phyloP scores from a whole-genome alignment of 106 monocot genomes.

The Dendrobium catenatum region DNA sequence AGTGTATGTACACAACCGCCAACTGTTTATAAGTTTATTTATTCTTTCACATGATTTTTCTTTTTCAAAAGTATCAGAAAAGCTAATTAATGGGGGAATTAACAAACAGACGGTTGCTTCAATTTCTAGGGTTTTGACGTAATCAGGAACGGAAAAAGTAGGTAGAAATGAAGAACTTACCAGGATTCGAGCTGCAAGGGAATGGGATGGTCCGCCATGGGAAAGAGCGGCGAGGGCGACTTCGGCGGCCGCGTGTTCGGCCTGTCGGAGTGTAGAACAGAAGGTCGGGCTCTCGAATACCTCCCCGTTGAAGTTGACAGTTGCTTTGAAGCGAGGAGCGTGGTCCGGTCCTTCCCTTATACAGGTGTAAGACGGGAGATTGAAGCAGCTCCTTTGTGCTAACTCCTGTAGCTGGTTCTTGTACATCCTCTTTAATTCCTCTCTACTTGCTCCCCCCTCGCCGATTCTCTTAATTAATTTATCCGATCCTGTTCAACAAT shows the following conservation, averaged over 20 bases:
- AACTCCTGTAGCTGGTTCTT: conserved; percentile 73
- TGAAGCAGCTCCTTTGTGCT: conserved; percentile 66
- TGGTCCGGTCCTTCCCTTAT: conserved; percentile 60
- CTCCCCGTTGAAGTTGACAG: conserved; percentile 60
- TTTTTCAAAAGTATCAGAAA: too few relatives aligned
- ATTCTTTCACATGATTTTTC: too few relatives aligned
- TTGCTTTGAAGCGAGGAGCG: conserved; percentile 57
- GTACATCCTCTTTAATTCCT: conserved; percentile 28
- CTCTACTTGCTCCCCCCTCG: neutral
- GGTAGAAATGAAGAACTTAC: conserved; percentile 13
- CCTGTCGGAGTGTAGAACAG: conserved; percentile 47
- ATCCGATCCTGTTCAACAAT: neutral
- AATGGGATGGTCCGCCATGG: conserved; percentile 38
- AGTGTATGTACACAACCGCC: neutral
- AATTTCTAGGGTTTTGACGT: neutral
- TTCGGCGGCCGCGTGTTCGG: conserved; percentile 62
- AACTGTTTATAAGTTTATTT: neutral
- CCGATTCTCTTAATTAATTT: neutral
- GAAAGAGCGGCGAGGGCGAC: conserved; percentile 46
- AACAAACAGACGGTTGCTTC: neutral
- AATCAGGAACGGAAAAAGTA: neutral
- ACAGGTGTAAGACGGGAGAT: conserved; percentile 53
- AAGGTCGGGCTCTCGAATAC: conserved; percentile 50
- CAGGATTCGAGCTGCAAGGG: conserved; percentile 55
- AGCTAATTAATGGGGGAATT: too few relatives aligned